A percentile compares a stretch with the other conserved stretches of the same genome.
These are phyloP conservation scores for Delitschia confertaspora DNA, from an alignment of 495 filamentous ascomycete genomes.

Conservation along the genomic window DNA sequence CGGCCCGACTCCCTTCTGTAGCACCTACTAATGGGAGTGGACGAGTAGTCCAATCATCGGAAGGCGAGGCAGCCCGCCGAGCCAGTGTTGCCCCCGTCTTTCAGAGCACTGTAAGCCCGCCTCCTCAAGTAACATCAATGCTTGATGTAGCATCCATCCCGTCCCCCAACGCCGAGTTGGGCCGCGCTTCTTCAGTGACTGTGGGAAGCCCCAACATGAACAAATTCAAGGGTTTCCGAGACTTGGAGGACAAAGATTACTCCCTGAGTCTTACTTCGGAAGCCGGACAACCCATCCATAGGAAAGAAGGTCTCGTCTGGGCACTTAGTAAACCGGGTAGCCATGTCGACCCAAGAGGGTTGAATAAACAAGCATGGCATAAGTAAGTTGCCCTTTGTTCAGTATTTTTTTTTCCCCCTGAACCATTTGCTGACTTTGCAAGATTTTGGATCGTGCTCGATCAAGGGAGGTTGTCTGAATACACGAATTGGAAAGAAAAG, in stretches of 20 bases:
- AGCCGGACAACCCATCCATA: constrained; percentile 43
- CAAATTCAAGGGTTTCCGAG: constrained; percentile 79
- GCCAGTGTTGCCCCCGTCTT: constrained; percentile 16
- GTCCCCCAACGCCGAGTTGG: constrained; percentile 23
- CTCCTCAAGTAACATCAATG: constrained; percentile 4
- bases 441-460: constrained; percentile 99
- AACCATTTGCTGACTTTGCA: constrained; percentile 8
- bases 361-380: constrained; percentile 98
- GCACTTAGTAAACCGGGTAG: constrained; percentile 86
- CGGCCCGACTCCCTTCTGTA: constrained; percentile 11
- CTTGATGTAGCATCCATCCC: constrained; percentile 27
- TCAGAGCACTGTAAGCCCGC: constrained; percentile 24
- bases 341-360: constrained; percentile 85
- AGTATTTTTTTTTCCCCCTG: no score
- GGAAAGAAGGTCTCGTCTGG: constrained; percentile 93
- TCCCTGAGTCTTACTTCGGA: constrained; percentile 35
- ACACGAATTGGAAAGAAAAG: constrained; percentile 98
- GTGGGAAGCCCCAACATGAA: constrained; percentile 46
- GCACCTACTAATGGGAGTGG: constrained; percentile 11
- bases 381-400: constrained; percentile 59
- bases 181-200: no score
- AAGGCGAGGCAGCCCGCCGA: constrained; percentile 9
- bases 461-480: constrained; percentile 91
- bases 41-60: background rate
- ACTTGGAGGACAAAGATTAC: constrained; percentile 73